phyloP scores from a whole-genome alignment of 495 filamentous ascomycete genomes.

The Endocarpon pusillum region DNA sequence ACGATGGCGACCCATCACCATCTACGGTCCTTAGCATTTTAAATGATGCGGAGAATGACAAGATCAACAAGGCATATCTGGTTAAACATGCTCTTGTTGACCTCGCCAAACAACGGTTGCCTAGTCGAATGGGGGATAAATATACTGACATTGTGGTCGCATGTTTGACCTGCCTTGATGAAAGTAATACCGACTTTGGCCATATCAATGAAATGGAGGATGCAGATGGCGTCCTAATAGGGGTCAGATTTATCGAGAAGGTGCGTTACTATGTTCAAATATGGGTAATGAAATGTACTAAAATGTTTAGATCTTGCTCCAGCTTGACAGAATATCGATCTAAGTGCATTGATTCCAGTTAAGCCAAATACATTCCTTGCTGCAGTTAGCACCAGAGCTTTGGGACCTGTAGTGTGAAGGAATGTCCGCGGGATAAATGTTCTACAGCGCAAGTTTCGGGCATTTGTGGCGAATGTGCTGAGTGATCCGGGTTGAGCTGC shows the following conservation, averaged over 20 bases:
- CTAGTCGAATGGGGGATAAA: constrained; percentile 27
- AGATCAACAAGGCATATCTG: constrained; percentile 5
- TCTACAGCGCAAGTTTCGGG: too few species aligned
- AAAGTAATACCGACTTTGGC: constrained; percentile 27
- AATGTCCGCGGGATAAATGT: too few species aligned
- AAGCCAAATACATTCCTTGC: too few species aligned
- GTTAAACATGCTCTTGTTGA: constrained; percentile 24
- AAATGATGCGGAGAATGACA: not conserved
- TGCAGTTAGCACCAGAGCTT: too few species aligned
- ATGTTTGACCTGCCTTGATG: constrained; percentile 40
- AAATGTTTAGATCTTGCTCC: too few species aligned
- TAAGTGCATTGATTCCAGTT: too few species aligned
- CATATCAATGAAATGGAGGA: constrained; percentile 29
- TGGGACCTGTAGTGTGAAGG: too few species aligned
- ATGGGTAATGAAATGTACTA: too few species aligned
- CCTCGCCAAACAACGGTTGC: constrained; percentile 24
- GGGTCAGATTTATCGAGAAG: constrained; percentile 34
- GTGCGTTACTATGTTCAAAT: constrained; percentile 10
- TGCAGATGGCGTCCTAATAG: constrained; percentile 29
- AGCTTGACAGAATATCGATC: too few species aligned
- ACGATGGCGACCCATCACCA: not conserved
- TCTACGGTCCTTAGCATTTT: not conserved
- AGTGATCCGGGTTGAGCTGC: too few species aligned
- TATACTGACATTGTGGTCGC: constrained; percentile 31
- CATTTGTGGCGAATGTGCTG: too few species aligned